Percentiles rank a stretch among this genome's conserved stretches.
Evolutionary conservation across 192 early-diverging fungal genomes (phyloP).

Genomic region (Nowakowskiella sp.): DNA sequence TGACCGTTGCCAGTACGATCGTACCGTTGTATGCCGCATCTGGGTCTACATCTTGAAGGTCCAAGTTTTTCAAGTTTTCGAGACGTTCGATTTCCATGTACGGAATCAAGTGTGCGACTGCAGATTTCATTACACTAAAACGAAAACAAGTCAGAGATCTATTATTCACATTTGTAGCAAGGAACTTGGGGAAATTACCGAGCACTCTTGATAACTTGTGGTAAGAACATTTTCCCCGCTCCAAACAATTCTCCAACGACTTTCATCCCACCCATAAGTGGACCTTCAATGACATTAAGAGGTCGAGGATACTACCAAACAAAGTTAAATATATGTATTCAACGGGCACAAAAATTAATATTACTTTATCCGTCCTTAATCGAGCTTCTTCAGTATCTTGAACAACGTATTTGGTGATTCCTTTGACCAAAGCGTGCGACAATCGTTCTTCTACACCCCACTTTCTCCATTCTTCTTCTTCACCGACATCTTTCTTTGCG

Average conservation of each 20-base stretch:
- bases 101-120: conserved; percentile 92
- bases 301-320: conserved; percentile 66
- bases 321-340: background rate
- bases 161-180: background rate
- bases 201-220: conserved; percentile 94
- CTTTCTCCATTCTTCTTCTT: conserved; percentile 81
- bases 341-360: background rate
- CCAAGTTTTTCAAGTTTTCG: conserved; percentile 56
- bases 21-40: conserved; percentile 73
- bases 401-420: conserved; percentile 86
- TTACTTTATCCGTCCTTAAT: conserved; percentile 42
- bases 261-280: conserved; percentile 91
- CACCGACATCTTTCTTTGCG: conserved; percentile 49
- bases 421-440: conserved; percentile 82
- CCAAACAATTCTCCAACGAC: conserved; percentile 93
- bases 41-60: no score
- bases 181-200: conserved; percentile 32
- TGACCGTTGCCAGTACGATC: conserved; percentile 89
- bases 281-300: conserved; percentile 93
- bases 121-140: conserved; percentile 88
- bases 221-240: conserved; percentile 94
- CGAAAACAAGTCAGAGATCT: background rate
- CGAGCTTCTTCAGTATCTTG: conserved; percentile 93
- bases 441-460: conserved; percentile 67
- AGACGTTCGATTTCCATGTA: conserved; percentile 89